Percentiles rank a stretch among this genome's conserved stretches.
phyloP scores from a whole-genome alignment of 2,329 filamentous ascomycete genomes.

The Penicillium paneum region DNA sequence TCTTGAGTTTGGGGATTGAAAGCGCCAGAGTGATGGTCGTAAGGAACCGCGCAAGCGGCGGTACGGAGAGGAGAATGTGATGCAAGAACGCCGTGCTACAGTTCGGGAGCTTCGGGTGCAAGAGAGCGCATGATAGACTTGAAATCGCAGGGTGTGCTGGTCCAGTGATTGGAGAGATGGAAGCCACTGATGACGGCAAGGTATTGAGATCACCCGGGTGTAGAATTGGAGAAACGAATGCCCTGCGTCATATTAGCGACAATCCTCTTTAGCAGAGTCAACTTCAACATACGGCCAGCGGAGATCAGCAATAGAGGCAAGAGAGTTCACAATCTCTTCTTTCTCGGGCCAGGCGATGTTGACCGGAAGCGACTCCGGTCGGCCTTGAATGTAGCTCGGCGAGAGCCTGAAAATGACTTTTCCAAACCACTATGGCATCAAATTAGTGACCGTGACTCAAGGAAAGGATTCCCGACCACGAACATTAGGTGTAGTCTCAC shows the following conservation, averaged over 20 bases:
- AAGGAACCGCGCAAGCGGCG: slow-evolving; percentile 67
- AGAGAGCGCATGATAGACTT: slow-evolving; percentile 79
- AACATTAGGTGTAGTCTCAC: slow-evolving; percentile 67
- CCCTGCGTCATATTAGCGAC: slow-evolving; percentile 42
- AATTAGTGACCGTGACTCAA: not conserved
- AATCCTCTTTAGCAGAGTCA: not conserved
- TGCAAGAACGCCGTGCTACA: slow-evolving; percentile 83
- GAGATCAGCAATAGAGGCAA: slow-evolving; percentile 76
- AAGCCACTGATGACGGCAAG: slow-evolving; percentile 61
- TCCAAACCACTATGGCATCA: slow-evolving; percentile 51
- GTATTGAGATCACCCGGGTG: slow-evolving; percentile 65
- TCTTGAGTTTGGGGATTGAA: slow-evolving; percentile 65
- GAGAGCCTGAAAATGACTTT: slow-evolving; percentile 68
- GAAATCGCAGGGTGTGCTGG: slow-evolving; percentile 83
- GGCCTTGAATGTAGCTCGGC: slow-evolving; percentile 70
- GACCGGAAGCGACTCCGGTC: slow-evolving; percentile 66
- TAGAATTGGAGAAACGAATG: slow-evolving; percentile 80
- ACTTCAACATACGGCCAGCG: slow-evolving; percentile 68
- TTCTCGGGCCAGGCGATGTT: slow-evolving; percentile 70
- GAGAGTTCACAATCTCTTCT: slow-evolving; percentile 72
- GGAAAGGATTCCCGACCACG: slow-evolving; percentile 27
- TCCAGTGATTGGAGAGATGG: slow-evolving; percentile 73
- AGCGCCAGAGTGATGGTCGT: slow-evolving; percentile 66
- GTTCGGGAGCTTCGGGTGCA: slow-evolving; percentile 84
- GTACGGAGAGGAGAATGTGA: slow-evolving; percentile 82